Evolutionary conservation across 139 green algal species (phyloP), one percentile per base, ranked within the genome.

Genomic region (Chlorella sp.): DNA sequence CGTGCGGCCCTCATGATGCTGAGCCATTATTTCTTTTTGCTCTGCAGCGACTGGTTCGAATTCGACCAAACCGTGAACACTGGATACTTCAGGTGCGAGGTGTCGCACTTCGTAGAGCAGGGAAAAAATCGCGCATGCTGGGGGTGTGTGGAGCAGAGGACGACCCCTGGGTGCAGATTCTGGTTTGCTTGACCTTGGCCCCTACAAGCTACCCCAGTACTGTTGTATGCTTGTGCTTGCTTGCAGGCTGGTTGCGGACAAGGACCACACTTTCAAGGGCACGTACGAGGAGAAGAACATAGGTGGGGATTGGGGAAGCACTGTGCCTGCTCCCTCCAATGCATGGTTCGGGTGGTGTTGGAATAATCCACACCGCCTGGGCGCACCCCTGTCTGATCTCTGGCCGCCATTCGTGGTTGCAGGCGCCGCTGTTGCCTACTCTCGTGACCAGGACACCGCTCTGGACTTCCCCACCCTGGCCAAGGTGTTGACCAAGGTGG

Each of bases 241-340:
- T n/a, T 81, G 75, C 75, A 81, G 78, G 78, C 78, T 84, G 9
- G 78, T 84, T 42, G 78, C 78, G 7, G 78, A 84, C 40, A 84
- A 84, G 40, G 39, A 84, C 15, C 78, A 84, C 78, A 84, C 78
- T 3, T 64, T 84, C 26, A 60, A 21, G 40, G 78, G 78, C 11
- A 40, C 78, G 28, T 84, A 39, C 26, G 78, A 84, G 28, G 28
- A 60, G 28, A 60, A 60, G 12, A 34, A 21, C 3, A 66, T 64
- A 39, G 78, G 78, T 84, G 26, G 34, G 78, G 16, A 4, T 0
- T 37, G 12, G 28, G 39, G 0, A 39, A 39, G 76, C 3, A 11
- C 34, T 11, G 16, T 28, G 26, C 76, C 3, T 48, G 26, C 76
- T 57, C 3, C 73, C n/a, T 73, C 3, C 66, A 18, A 73, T 5